A percentile compares a stretch with the other conserved stretches of the same genome.
These are phyloP conservation scores for Epichloe typhina DNA, from an alignment of 2,329 filamentous ascomycete species.

Conservation along the genomic window DNA sequence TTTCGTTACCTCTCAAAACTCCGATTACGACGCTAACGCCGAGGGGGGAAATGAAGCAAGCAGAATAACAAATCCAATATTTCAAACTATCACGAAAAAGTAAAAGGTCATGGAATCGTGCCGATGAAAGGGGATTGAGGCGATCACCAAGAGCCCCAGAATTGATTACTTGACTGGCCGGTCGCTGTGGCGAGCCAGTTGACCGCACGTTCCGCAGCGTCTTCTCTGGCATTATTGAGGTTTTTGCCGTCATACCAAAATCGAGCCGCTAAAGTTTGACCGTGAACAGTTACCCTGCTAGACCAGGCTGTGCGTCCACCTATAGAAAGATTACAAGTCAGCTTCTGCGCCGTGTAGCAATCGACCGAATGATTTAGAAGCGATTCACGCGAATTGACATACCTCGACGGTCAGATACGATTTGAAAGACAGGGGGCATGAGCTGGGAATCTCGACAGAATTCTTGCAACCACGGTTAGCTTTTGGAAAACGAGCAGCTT, in stretches of 20 bases:
- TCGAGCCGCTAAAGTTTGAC: constrained; percentile 52
- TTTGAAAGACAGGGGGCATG: constrained; percentile 48
- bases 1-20: neutral
- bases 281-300: constrained; percentile 60
- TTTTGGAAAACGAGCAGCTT: neutral
- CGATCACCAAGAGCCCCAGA: constrained; percentile 13
- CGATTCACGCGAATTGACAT: constrained; percentile 13
- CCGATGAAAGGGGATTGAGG: neutral
- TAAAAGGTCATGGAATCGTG: neutral
- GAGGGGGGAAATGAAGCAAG: neutral
- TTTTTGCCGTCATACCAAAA: constrained; percentile 90
- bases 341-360: neutral
- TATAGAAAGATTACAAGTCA: constrained; percentile 20
- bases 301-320: constrained; percentile 89
- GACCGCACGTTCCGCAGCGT: constrained; percentile 74
- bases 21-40: neutral
- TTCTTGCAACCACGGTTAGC: constrained; percentile 26
- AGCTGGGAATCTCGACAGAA: constrained; percentile 43
- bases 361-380: neutral
- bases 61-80: neutral
- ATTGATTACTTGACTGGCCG: constrained; percentile 11
- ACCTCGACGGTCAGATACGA: constrained; percentile 66
- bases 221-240: constrained; percentile 76
- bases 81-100: neutral
- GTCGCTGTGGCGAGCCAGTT: constrained; percentile 36